Evolutionary conservation across 345 rosid species (phyloP).

Genomic region (Moringa oleifera): DNA sequence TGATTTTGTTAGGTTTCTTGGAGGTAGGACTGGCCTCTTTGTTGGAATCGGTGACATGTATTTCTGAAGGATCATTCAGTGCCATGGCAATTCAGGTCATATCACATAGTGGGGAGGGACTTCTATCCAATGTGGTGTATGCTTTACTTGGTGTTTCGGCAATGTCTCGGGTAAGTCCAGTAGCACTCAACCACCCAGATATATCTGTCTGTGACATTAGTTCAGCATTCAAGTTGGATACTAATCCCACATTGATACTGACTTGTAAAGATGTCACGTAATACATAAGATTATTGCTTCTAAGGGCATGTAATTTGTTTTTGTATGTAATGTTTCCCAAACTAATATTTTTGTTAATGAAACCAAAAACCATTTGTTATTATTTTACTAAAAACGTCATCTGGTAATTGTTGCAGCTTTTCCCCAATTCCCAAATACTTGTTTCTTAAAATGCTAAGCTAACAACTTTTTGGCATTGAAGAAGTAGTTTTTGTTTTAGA

Average conservation of each 20-base stretch:
- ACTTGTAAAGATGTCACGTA: too few species aligned
- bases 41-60: conserved; percentile 44
- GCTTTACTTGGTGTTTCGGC: conserved; percentile 96
- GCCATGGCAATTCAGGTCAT: conserved; percentile 62
- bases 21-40: conserved; percentile 60
- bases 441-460: too few species aligned
- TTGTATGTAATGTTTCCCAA: not conserved
- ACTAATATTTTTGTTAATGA: not conserved
- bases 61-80: conserved; percentile 65
- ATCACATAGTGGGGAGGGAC: conserved; percentile 87
- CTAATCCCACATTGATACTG: too few species aligned
- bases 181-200: not conserved
- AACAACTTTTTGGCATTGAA: too few species aligned
- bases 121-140: conserved; percentile 80
- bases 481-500: too few species aligned
- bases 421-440: too few species aligned
- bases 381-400: too few species aligned
- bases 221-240: not conserved
- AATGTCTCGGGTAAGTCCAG: conserved; percentile 77
- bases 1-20: conserved; percentile 57
- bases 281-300: too few species aligned
- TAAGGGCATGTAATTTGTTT: not conserved
- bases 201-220: not conserved
- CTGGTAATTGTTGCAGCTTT: too few species aligned
- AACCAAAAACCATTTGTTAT: not conserved